Conservation (phyloP, 345 rosid species). For the Gossypium ekmanianum region DNA sequence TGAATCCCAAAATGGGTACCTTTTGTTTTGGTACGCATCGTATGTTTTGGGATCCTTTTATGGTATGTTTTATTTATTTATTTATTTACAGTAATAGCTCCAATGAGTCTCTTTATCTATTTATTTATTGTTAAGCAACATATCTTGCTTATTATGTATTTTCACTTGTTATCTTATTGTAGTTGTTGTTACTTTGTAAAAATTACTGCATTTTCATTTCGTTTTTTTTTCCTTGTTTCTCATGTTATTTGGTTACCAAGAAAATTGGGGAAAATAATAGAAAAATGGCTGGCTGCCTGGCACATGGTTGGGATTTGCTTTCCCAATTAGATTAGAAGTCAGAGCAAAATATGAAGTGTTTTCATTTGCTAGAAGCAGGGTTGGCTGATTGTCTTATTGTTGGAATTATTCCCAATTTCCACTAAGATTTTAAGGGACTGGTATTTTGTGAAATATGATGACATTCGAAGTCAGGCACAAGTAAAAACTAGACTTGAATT, state of each 20-base stretch:
- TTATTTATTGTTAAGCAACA: background rate
- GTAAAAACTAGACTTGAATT: background rate
- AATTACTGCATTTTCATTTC: background rate
- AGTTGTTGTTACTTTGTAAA: background rate
- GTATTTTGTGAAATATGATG: background rate
- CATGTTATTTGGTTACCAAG: background rate
- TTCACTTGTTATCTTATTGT: background rate
- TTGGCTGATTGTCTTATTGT: background rate
- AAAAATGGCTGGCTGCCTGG: background rate
- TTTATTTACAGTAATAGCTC: background rate
- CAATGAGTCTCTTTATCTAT: background rate
- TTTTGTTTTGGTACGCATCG: slow-evolving; percentile 2
- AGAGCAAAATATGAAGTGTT: background rate
- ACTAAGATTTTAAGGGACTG: background rate
- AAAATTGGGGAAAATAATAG: background rate
- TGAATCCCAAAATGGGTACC: slow-evolving; percentile 20
- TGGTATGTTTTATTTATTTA: slow-evolving; percentile 12
- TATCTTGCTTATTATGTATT: background rate
- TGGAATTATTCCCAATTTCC: background rate
- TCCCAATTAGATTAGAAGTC: background rate
- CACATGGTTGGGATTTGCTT: background rate
- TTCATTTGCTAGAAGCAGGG: background rate
- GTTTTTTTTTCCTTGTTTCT: background rate
- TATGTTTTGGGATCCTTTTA: background rate
- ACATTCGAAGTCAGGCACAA: background rate